phyloP scores from a whole-genome alignment of 2,329 filamentous ascomycete species.

The Colletotrichum trifolii region DNA sequence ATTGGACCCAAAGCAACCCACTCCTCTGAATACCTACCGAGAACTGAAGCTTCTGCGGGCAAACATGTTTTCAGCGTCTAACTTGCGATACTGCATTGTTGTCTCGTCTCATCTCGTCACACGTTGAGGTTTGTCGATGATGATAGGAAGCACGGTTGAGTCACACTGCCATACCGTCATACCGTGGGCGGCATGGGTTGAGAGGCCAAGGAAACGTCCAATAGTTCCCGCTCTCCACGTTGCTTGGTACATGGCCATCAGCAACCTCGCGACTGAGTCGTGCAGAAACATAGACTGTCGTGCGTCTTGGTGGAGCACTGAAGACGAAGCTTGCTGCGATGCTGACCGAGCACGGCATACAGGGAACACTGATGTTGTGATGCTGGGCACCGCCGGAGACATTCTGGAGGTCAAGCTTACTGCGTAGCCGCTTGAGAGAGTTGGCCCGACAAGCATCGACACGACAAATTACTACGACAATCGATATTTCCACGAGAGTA shows the following conservation, averaged over 20 bases:
- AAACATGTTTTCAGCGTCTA: too few relatives aligned
- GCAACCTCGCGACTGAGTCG: constrained; percentile 12
- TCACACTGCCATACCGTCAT: too few relatives aligned
- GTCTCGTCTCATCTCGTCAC: too few relatives aligned
- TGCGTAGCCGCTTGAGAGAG: constrained; percentile 84
- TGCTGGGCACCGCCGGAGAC: constrained; percentile 80
- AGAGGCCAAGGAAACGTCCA: too few relatives aligned
- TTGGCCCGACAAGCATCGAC: constrained; percentile 82
- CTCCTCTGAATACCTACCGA: too few relatives aligned
- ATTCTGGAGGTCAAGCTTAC: constrained; percentile 74
- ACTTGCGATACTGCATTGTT: too few relatives aligned
- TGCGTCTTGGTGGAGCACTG: constrained; percentile 6
- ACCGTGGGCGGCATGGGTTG: too few relatives aligned
- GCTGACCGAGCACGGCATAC: constrained; percentile 5
- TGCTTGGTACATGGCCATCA: constrained; percentile 3
- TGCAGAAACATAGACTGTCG: constrained; percentile 20
- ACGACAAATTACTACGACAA: constrained; percentile 91
- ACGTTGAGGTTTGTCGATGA: too few relatives aligned
- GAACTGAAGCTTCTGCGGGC: too few relatives aligned
- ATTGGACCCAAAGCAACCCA: too few relatives aligned
- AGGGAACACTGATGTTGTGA: constrained; percentile 85
- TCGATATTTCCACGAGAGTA: constrained; percentile 92
- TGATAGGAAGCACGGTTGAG: too few relatives aligned
- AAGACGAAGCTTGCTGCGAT: constrained; percentile 10
- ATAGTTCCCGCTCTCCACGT: neutral